Base-by-base conservation (phyloP, 345 rosid species). In the Orychophragmus violaceus region DNA sequence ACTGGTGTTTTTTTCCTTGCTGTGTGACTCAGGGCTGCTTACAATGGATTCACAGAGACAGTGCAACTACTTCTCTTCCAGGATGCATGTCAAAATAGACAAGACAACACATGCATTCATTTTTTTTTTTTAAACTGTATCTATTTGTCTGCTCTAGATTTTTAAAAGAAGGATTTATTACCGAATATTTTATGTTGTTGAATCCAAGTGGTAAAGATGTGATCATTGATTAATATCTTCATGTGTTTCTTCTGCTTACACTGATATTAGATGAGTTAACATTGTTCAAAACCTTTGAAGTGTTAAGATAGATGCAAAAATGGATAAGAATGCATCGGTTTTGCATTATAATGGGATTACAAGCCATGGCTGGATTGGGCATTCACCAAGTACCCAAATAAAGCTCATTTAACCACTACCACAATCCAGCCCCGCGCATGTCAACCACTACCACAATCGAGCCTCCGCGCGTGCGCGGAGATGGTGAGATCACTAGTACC, bases 61-160 rank as follows among this genome's bases (percentile, higher is more conserved):
- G n/a, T n/a, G 59, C 82, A 93, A 72, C 73, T 93, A 68, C 98
- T 93, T 76, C 90, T 87, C 66, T 90, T 90, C 78, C 84, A 89
- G 70, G 94, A 90, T 69, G 91, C 97, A 53, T 77, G 63, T 44
- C 96, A 87, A 79, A 86, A 76, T 36, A 86, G 79, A 76, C 98
- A 86, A 74, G 98, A 93, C 76, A 82, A 59, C 67, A 87, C 86
- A 79, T 97, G 97, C 83, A 83, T 45, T 6, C 22, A 57, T n/a
- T n/a, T n/a, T n/a, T 29, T 16, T 32, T 70, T 6, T 22, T 62
- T 62, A 10, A n/a, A 52, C 18, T 18, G 22, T 41, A 23, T 37
- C 37, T 19, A 45, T 1, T 36, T 59, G 5, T 36, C 23, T 27
- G 59, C 24, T 49, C 59, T 25, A 59, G 12, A 48, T 25, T 36